A percentile compares a stretch with the other conserved stretches of the same genome.
phyloP scores from a whole-genome alignment of 768 basidiomycete species.

The Rhodotorula kratochvilovae region DNA sequence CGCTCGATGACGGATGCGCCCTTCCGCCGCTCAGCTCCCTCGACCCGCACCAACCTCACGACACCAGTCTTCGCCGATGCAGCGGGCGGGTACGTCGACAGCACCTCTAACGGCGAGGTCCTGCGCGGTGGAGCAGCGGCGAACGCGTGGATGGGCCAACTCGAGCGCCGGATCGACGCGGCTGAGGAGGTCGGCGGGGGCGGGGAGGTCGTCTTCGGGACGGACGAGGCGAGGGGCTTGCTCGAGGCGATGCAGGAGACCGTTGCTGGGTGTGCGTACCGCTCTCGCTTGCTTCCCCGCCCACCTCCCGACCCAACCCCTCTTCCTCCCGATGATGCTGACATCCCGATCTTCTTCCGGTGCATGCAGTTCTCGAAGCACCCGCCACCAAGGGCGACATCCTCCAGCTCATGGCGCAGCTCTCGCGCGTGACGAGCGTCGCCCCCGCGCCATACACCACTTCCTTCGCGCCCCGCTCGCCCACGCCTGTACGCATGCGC shows the following conservation, averaged over 20 bases:
- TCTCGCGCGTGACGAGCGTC: background rate
- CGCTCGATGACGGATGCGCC: background rate
- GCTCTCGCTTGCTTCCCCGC: background rate
- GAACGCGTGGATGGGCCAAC: no score
- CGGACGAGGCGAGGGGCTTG: background rate
- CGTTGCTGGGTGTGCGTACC: background rate
- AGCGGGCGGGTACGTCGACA: no score
- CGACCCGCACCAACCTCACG: no score
- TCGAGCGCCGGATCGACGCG: background rate
- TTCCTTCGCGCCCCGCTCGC: background rate
- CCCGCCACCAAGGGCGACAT: slow-evolving; percentile 9
- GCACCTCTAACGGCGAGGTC: no score
- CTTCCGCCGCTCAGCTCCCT: background rate
- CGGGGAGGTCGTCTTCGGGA: background rate
- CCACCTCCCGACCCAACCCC: no score
- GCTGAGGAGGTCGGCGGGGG: background rate
- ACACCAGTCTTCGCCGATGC: no score
- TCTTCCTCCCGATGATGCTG: background rate
- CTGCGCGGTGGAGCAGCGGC: no score
- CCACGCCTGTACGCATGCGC: background rate
- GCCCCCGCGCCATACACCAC: background rate
- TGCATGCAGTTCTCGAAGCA: background rate
- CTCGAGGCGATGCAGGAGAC: background rate
- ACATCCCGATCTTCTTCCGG: background rate
- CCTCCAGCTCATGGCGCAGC: background rate